Percentiles rank a stretch among this genome's conserved stretches.
Conservation (phyloP, 441 rosid species). For the Geranium incanum region DNA sequence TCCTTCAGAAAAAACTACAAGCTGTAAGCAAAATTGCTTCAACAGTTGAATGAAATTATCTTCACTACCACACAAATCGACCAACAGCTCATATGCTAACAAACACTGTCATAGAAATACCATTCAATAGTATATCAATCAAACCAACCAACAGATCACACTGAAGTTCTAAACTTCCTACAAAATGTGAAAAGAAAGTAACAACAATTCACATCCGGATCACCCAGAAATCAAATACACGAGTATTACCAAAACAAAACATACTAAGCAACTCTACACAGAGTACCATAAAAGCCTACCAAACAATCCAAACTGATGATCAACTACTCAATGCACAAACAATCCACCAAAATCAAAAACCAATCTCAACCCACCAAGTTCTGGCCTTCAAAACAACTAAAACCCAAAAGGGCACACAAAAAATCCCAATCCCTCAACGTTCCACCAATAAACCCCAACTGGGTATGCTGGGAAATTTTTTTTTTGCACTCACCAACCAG, state of each 20-base stretch:
- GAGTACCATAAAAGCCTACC: not conserved
- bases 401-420: slow-evolving; percentile 1
- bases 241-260: not conserved
- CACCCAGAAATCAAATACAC: not conserved
- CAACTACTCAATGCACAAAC: not conserved
- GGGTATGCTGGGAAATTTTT: not conserved
- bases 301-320: not conserved
- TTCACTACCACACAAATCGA: not conserved
- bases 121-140: not conserved
- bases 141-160: slow-evolving; percentile 3
- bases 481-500: slow-evolving; percentile 53
- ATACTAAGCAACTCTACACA: not conserved
- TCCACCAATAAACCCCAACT: not conserved
- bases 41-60: not conserved
- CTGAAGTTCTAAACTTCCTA: slow-evolving; percentile 1
- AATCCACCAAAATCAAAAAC: not conserved
- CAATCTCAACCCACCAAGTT: not conserved
- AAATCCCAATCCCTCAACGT: not conserved
- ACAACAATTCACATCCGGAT: not conserved
- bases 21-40: not conserved
- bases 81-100: slow-evolving; percentile 8
- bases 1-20: not conserved
- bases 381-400: not conserved
- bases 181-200: not conserved
- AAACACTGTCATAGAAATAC: not conserved